Evolutionary conservation across 2,329 filamentous ascomycete genomes (phyloP), one percentile per base, ranked within the genome.

Genomic region (Fusarium sp.): DNA sequence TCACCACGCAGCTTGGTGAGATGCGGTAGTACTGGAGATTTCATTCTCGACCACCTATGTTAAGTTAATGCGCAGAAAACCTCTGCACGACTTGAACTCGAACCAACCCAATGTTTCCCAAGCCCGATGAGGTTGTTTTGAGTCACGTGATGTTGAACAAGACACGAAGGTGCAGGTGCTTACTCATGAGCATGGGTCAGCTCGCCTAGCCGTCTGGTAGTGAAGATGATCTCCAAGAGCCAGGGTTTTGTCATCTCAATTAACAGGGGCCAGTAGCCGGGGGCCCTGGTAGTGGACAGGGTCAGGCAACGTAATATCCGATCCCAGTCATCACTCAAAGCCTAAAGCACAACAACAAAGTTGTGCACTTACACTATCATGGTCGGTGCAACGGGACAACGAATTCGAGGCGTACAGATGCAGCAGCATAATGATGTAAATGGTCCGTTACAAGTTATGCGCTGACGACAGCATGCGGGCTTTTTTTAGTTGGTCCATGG

Each of bases 71-170:
- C 31, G 42, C 40, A 33, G 42, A 49, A 34, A 54, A 41, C 45
- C 41, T 42, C 40, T 50, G 65, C 59, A 66, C 45, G 34, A 28
- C 45, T 57, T 53, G 49, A 40, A 31, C 57, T 57, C 52, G 49
- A 45, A 51, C 18, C 34, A 55, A 26, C n/a, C 38, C 15, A 11
- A 51, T 54, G 23, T 46, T 38, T 33, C 12, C 16, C 42, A 37
- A 41, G 30, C 16, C 33, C 10, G 38, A 37, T 44, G 60, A 50
- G 26, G 52, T 47, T 45, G 26, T 20, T 37, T 9, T 13, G 26
- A 34, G 20, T 69, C 68, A 70, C 68, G 68, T 70, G 68, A 70
- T 7, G 18, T 30, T 23, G 11, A 26, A 34, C n/a, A 42, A 60
- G 67, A 54, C 37, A 55, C 26, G 18, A 28, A 62, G 18, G 26